Evolutionary conservation across 164 flowering plant species (phyloP).

Genomic region (Magnolia kwangsiensis): DNA sequence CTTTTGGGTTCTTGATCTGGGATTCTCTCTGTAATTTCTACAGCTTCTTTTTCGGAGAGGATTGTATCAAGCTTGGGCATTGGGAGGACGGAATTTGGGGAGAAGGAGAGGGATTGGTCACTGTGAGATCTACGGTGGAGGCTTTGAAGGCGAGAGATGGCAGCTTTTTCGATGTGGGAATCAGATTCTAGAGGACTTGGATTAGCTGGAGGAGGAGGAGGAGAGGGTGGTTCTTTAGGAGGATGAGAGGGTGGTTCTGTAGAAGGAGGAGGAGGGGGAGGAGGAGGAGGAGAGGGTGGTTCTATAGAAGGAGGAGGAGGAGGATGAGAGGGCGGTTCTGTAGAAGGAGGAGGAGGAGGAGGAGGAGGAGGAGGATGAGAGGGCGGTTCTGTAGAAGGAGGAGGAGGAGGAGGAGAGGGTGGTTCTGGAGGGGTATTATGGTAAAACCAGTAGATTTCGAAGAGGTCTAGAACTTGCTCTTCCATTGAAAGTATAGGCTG

Average conservation of each 20-base stretch:
- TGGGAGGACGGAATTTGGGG: constrained; percentile 30
- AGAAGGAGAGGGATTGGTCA: constrained; percentile 24
- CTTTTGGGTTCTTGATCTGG: background rate
- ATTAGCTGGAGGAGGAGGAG: constrained; percentile 9
- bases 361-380: constrained; percentile 1
- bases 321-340: background rate
- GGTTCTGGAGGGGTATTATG: constrained; percentile 16
- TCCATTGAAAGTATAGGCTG: constrained; percentile 21
- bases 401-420: constrained; percentile 9
- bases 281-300: constrained; percentile 15
- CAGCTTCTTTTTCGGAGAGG: constrained; percentile 42
- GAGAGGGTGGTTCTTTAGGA: background rate
- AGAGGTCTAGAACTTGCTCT: constrained; percentile 36
- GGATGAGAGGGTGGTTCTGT: no score
- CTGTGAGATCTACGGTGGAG: constrained; percentile 39
- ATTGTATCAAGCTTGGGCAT: constrained; percentile 40
- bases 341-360: background rate
- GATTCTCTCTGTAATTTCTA: background rate
- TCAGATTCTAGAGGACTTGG: constrained; percentile 14
- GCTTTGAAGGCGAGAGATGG: constrained; percentile 17
- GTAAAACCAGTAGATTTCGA: constrained; percentile 50
- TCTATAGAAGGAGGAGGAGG: constrained; percentile 6
- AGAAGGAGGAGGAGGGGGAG: no score
- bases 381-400: constrained; percentile 2
- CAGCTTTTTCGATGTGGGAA: constrained; percentile 11